phyloP scores from a whole-genome alignment of 164 flowering plant species.

The Dillenia turbinata region DNA sequence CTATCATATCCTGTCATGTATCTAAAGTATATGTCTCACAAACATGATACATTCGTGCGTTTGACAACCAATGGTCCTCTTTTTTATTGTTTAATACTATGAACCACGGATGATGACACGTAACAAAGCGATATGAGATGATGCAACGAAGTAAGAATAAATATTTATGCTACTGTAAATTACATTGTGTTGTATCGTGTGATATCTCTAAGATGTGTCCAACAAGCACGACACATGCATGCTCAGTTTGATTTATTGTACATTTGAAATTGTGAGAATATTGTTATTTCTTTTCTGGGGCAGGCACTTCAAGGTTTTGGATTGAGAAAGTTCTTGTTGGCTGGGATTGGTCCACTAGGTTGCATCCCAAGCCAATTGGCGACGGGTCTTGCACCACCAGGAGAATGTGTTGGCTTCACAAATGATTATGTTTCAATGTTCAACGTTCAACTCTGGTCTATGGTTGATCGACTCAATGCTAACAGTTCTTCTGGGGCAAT shows the following conservation, averaged over 20 bases:
- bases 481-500: constrained; percentile 15
- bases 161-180: too few relatives aligned
- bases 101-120: too few relatives aligned
- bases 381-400: constrained; percentile 21
- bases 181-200: too few relatives aligned
- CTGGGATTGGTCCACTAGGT: constrained; percentile 46
- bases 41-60: neutral
- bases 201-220: too few relatives aligned
- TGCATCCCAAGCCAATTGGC: constrained; percentile 47
- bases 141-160: too few relatives aligned
- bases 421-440: constrained; percentile 34
- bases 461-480: constrained; percentile 31
- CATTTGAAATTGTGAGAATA: neutral
- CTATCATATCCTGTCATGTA: too few relatives aligned
- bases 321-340: constrained; percentile 36
- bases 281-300: neutral
- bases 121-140: too few relatives aligned
- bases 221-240: too few relatives aligned
- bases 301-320: constrained; percentile 37
- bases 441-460: constrained; percentile 24
- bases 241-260: too few relatives aligned
- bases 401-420: constrained; percentile 29
- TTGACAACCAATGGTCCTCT: neutral
- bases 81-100: too few relatives aligned
- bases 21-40: neutral